Base-by-base conservation (phyloP, 371 early-diverging fungal species). In the Entomophthora muscae region DNA sequence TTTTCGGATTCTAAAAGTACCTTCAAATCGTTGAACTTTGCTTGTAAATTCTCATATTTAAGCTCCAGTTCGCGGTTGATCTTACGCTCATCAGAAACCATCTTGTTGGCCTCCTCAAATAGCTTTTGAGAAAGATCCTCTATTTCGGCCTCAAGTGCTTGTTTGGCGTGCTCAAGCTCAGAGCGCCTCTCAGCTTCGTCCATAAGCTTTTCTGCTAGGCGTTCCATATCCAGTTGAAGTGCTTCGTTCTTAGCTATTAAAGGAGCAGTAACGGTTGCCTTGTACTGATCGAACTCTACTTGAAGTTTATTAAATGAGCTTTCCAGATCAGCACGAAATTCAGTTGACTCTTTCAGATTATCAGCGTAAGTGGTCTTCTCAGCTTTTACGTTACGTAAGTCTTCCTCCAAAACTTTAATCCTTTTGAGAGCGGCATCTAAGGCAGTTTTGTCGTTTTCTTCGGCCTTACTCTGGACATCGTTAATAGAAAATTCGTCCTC, bases 71-170 rank as follows among this genome's bases (percentile, higher is more conserved):
- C 32, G 7, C 42, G 13, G 42, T 51, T 61, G 7, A 42, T 22
- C 22, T 42, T 31, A 32, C 71, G 69, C 66, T 89, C 89, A 23
- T 74, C 72, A 2, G 86, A 83, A 12, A 91, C 91, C 80, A 89
- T 78, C 7, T 67, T 73, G 67, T 89, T 89, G 1, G 90, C 90
- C 66, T 88, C 83, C 66, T 89, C 89, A 68, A 90, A 91, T 32
- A 91, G 70, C 27, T 74, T 74, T 59, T 76, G 68, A n/a, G 83
- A 83, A 29, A 88, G 74, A 51, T 86, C 89, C 68, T 89, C 89
- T 24, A 91, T 72, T 67, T 91, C 90, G 3, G 78, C 81, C 63
- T 87, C 85, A 1, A 89, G 73, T 32, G 80, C 66, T 55, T 78
- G 74, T 65, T 88, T 86, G 59, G 83, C 80, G 33, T 76, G 75